A percentile compares a stretch with the other conserved stretches of the same genome.
These are phyloP conservation scores for Nemania serpens DNA, from an alignment of 2,329 filamentous ascomycete genomes.

Conservation along the genomic window DNA sequence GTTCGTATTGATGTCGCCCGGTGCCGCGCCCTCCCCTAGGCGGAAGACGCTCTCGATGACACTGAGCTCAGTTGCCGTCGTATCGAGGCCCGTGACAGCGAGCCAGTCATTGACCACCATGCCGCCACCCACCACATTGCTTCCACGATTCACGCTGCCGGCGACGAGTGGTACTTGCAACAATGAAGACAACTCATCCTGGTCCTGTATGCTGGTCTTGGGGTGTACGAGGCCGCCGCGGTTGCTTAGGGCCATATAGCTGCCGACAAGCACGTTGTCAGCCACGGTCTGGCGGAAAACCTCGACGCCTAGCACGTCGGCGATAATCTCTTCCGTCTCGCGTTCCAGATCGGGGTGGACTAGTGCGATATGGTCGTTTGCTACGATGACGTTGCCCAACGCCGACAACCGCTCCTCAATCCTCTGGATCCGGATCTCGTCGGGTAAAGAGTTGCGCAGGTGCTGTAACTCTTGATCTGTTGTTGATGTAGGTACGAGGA, in stretches of 20 bases:
- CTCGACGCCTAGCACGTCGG: conserved; percentile 88
- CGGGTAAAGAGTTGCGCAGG: conserved; percentile 90
- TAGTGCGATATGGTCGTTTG: conserved; percentile 95
- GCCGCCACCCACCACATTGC: conserved; percentile 91
- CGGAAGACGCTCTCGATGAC: conserved; percentile 97
- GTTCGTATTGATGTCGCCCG: conserved; percentile 76
- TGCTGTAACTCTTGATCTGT: conserved; percentile 99
- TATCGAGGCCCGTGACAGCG: conserved; percentile 90
- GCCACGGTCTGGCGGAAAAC: conserved; percentile 94
- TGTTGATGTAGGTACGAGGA: conserved; percentile 93
- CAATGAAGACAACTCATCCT: conserved; percentile 93
- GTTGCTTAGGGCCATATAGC: conserved; percentile 96
- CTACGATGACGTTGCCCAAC: conserved; percentile 94
- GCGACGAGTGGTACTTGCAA: conserved; percentile 96
- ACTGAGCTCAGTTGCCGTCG: conserved; percentile 95
- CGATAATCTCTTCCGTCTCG: conserved; percentile 98
- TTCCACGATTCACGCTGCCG: conserved; percentile 90
- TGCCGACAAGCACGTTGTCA: conserved; percentile 94
- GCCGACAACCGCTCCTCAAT: conserved; percentile 97
- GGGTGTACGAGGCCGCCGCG: conserved; percentile 96
- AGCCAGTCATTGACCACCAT: conserved; percentile 99
- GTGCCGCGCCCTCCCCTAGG: conserved; percentile 82
- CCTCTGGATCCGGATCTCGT: conserved; percentile 89
- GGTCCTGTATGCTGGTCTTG: conserved; percentile 95
- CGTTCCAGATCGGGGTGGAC: conserved; percentile 96